A percentile compares a stretch with the other conserved stretches of the same genome.
phyloP scores from a whole-genome alignment of 345 rosid species.

The Euphorbia pulcherrima region DNA sequence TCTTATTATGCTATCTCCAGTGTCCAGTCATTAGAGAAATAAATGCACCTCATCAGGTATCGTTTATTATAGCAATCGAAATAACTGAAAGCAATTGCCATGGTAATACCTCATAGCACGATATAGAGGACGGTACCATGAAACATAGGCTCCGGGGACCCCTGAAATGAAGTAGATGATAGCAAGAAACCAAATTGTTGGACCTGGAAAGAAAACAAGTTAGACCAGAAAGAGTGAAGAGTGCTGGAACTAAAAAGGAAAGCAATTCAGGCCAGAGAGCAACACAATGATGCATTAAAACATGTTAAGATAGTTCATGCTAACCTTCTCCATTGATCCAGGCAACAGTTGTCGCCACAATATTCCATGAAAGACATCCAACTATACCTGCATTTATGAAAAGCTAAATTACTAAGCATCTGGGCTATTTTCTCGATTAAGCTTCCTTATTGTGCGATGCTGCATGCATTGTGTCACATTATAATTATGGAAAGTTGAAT shows the following conservation, averaged over 20 bases:
- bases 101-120: conserved; percentile 82
- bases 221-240: conserved; percentile 42
- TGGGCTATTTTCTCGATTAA: conserved; percentile 7
- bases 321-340: conserved; percentile 95
- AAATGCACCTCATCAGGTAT: background rate
- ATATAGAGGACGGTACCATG: conserved; percentile 96
- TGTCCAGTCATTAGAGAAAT: conserved; percentile 4
- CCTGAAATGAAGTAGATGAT: conserved; percentile 84
- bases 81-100: background rate
- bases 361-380: conserved; percentile 77
- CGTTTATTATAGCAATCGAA: background rate
- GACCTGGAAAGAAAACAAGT: conserved; percentile 44
- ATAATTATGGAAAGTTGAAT: background rate
- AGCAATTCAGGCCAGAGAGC: conserved; percentile 14
- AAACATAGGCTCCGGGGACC: conserved; percentile 79
- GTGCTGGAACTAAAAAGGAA: conserved; percentile 52
- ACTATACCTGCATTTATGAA: conserved; percentile 56
- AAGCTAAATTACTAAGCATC: conserved; percentile 11
- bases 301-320: conserved; percentile 2
- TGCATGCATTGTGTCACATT: conserved; percentile 2
- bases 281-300: conserved; percentile 7
- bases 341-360: conserved; percentile 76
- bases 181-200: conserved; percentile 92
- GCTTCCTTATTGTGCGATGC: background rate
- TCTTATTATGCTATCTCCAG: background rate